Evolutionary conservation across 805 yeast genomes (phyloP), one percentile per base, ranked within the genome.

Genomic region (Diddensiella santjacobensis): DNA sequence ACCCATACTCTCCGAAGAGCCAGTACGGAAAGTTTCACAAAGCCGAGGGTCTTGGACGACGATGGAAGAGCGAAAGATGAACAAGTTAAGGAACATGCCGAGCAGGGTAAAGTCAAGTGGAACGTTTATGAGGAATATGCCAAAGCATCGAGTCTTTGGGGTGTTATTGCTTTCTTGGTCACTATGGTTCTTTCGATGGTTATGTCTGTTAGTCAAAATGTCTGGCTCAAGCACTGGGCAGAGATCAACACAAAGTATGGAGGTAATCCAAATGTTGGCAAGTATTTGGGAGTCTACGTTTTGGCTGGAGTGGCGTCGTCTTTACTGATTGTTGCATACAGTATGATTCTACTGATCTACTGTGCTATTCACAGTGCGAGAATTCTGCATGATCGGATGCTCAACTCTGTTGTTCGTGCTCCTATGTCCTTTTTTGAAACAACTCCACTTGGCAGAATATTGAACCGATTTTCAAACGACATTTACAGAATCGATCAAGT

Each of bases 201-300:
- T 8, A 60, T 81, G 43, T 75, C 81, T 49, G 91, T 87, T 44
- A 69, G 70, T 40, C 81, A 89, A 31, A 89, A 83, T 63, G 78
- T 91, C 46, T 93, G 99, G 99, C 78, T 93, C 60, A 93, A 93
- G 66, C 87, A 87, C 66, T 93, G 99, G 99, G 87, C 98, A 10
- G 99, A 93, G 64, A 79, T 84, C 19, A 93, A 91, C 62, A 75
- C 90, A 2, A 69, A 65, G 39, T 63, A 68, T 33, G 91, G 89
- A 22, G 69, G 68, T 48, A 91, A 91, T 63, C 95, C 96, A 2
- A 64, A 80, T 50, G 79, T 85, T n/a, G 70, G 70, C 46, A 78
- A 68, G 59, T 93, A 89, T 59, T 71, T 93, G 56, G 83, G 84
- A 17, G 72, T 87, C 47, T 93, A 91, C 63, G 78, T 85, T 51